These are phyloP conservation scores for Penicillium ucsense DNA, from an alignment of 495 filamentous ascomycete species.

Conservation along the genomic window DNA sequence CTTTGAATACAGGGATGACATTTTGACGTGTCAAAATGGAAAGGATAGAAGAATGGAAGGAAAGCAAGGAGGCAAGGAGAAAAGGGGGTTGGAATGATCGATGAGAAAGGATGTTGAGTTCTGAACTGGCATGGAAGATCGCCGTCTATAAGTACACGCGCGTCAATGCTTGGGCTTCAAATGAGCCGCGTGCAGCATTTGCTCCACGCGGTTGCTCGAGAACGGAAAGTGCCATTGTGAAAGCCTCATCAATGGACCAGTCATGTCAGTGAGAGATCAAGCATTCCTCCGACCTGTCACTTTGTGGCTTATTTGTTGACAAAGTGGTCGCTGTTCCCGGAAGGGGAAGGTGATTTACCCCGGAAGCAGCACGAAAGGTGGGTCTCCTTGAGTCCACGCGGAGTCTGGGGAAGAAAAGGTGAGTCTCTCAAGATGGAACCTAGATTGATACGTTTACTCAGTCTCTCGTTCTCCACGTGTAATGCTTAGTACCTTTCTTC, in stretches of 20 bases:
- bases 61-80: no score
- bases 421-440: conserved; percentile 3
- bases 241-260: not conserved
- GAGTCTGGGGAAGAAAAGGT: no score
- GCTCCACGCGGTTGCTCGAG: not conserved
- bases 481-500: no score
- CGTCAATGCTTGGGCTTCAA: conserved; percentile 5
- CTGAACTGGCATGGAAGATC: conserved; percentile 25
- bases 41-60: no score
- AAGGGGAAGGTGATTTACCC: conserved; percentile 5
- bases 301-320: conserved; percentile 1
- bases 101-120: conserved; percentile 6
- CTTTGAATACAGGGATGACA: conserved; percentile 26
- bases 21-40: conserved; percentile 10
- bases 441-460: not conserved
- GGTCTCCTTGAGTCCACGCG: not conserved
- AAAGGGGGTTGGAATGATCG: conserved; percentile 14
- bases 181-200: conserved; percentile 11
- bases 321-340: not conserved
- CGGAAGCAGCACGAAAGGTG: conserved; percentile 12
- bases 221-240: conserved; percentile 2
- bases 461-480: no score
- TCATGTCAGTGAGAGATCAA: conserved; percentile 1
- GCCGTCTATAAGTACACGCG: conserved; percentile 28
- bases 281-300: no score